Base-by-base conservation (phyloP, 2,329 filamentous ascomycete species). In the Colletotrichum tanaceti region DNA sequence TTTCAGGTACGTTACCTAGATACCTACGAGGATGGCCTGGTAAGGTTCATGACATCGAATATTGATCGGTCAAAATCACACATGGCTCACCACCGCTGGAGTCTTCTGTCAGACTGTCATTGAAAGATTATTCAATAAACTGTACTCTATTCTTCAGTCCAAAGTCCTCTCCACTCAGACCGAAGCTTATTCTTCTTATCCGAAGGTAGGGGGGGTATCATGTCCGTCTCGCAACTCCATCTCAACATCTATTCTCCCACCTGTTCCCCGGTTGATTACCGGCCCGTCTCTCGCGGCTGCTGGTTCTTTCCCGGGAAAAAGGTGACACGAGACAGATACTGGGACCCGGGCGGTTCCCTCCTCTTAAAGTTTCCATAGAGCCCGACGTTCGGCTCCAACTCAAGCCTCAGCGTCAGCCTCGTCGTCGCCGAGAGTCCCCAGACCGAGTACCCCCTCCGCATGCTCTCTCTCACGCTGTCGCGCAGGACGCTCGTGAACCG, bases 401-500 rank as follows among this genome's bases (percentile, higher is more conserved):
- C 43, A 13, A 14, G 24, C 35, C 68, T 50, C 41, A 70, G 28
- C 4, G 60, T 50, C 24, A 65, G 52, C 20, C 61, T 55, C 16
- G 52, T 47, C 4, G 32, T 35, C 5, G 22, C 53, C 16, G 59
- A 32, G 5, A 70, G n/a, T 13, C 59, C 65, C 55, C 60, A 69
- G 24, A 53, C 35, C 28, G 68, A 69, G 67, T 83, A 83, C 4
- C 77, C 78, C 49, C 73, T 76, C 5, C 65, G 55, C 63, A 77
- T 72, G 60, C 81, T 82, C 5, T 71, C 72, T 3, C 65, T 67
- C 0, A 80, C 76, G 5, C 80, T 80, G 5, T 72, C 70, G 18
- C 78, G 77, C 39, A 84, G 73, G 28, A 79, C 65, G 0, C 32
- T 24, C 1, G 78, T 81, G 65, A 83, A 79, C 10, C 16, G 70